Conservation (phyloP, 345 rosid species). For the Angophora floribunda region DNA sequence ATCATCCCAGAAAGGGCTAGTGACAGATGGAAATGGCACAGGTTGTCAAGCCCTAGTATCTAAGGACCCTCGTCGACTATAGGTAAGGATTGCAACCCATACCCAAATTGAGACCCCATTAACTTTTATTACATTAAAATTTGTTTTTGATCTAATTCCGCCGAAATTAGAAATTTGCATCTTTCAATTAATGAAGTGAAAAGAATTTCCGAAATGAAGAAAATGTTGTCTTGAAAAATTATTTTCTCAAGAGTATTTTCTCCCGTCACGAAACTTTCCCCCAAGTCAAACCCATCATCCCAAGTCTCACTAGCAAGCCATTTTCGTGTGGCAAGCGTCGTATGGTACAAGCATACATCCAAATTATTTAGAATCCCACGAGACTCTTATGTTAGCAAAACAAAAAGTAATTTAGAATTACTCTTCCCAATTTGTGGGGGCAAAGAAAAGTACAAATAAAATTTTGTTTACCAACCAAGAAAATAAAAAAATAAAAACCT, state of each 20-base stretch:
- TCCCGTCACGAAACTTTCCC: not conserved
- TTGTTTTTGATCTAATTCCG: not conserved
- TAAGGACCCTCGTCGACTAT: too few species aligned
- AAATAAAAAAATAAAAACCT: not conserved
- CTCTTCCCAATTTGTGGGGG: not conserved
- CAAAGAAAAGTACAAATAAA: too few species aligned
- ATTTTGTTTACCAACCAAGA: too few species aligned
- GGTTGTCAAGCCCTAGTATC: too few species aligned
- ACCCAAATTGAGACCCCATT: not conserved
- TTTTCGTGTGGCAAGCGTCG: fast-evolving
- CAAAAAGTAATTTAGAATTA: not conserved
- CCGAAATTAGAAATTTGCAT: not conserved
- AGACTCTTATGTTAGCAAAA: not conserved
- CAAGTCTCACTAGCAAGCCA: not conserved
- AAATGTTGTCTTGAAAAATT: not conserved
- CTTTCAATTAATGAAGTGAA: not conserved
- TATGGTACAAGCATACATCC: fast-evolving
- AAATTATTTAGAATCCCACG: not conserved
- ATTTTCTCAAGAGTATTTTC: too few species aligned
- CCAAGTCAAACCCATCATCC: not conserved
- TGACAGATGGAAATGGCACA: not conserved
- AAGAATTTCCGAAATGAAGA: not conserved
- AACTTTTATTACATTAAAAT: not conserved
- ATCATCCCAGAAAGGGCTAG: not conserved
- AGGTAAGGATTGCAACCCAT: too few species aligned